These are phyloP conservation scores for Phanerodontia chrysosporium DNA, from an alignment of 768 basidiomycete genomes.

Conservation along the genomic window DNA sequence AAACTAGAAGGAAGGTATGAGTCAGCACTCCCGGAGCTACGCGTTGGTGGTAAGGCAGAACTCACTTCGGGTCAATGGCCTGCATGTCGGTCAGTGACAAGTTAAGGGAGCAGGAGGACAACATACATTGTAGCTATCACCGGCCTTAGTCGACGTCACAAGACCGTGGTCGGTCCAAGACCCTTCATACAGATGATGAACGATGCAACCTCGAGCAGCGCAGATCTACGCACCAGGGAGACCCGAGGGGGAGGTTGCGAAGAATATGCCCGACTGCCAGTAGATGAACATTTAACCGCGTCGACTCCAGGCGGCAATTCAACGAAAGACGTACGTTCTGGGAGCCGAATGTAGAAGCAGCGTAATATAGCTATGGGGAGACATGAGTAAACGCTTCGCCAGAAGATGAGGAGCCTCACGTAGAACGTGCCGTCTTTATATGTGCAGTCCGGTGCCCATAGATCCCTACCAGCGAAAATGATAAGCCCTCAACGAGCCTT, in stretches of 20 bases:
- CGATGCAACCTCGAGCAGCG: background rate
- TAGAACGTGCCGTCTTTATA: constrained; percentile 21
- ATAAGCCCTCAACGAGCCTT: background rate
- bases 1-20: background rate
- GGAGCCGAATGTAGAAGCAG: constrained; percentile 51
- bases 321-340: constrained; percentile 28
- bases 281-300: background rate
- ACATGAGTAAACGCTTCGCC: background rate
- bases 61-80: constrained; percentile 48
- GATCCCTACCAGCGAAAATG: constrained; percentile 16
- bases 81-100: background rate
- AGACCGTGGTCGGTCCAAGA: constrained; percentile 42
- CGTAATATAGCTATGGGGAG: constrained; percentile 44
- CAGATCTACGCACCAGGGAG: constrained; percentile 5
- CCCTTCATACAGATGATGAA: background rate
- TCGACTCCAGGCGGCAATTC: too few species aligned
- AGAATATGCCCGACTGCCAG: constrained; percentile 42
- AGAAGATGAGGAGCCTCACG: constrained; percentile 6
- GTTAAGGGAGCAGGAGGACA: background rate
- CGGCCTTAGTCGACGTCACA: constrained; percentile 38
- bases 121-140: constrained; percentile 35
- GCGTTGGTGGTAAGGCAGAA: background rate
- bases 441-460: constrained; percentile 35
- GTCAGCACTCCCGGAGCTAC: background rate
- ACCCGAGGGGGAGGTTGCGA: constrained; percentile 49